These are phyloP conservation scores for Licmophora abbreviata DNA, from an alignment of 108 stramenopile genomes.

Conservation along the genomic window DNA sequence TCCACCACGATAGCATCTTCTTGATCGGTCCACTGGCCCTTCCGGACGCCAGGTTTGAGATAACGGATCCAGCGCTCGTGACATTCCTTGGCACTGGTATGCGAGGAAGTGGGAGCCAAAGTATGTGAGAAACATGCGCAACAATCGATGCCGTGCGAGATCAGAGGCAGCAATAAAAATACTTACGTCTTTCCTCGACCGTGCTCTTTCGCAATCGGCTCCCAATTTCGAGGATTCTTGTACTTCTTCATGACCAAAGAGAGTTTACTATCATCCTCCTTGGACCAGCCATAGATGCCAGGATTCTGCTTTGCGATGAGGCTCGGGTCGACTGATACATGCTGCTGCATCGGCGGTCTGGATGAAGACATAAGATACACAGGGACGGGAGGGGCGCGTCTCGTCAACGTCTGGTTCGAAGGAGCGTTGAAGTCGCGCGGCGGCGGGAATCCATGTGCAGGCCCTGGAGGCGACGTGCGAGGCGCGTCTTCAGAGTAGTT, in stretches of 20 bases:
- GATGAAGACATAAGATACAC: constrained; percentile 38
- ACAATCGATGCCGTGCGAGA: not conserved
- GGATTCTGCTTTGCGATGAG: constrained; percentile 10
- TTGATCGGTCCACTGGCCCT: constrained; percentile 74
- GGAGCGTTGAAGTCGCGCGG: constrained; percentile 37
- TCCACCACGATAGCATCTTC: constrained; percentile 81
- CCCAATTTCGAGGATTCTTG: constrained; percentile 81
- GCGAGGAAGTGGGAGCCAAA: too few species aligned
- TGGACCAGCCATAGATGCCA: constrained; percentile 52
- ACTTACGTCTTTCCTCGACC: constrained; percentile 39
- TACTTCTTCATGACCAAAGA: constrained; percentile 79
- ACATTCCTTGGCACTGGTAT: constrained; percentile 78
- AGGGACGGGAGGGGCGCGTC: constrained; percentile 23
- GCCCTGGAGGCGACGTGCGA: constrained; percentile 7
- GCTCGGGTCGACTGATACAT: not conserved
- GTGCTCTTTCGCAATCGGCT: constrained; percentile 76
- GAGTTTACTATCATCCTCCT: constrained; percentile 66
- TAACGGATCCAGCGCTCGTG: constrained; percentile 81
- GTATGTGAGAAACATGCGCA: not conserved
- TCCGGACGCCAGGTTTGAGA: constrained; percentile 72
- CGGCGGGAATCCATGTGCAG: constrained; percentile 40
- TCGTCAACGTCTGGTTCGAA: constrained; percentile 20
- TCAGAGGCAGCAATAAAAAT: not conserved
- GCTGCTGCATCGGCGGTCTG: constrained; percentile 3
- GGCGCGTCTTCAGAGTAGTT: constrained; percentile 42